Evolutionary conservation across 2,329 filamentous ascomycete species (phyloP), one percentile per base, ranked within the genome.

Genomic region (Madurella mycetomatis): DNA sequence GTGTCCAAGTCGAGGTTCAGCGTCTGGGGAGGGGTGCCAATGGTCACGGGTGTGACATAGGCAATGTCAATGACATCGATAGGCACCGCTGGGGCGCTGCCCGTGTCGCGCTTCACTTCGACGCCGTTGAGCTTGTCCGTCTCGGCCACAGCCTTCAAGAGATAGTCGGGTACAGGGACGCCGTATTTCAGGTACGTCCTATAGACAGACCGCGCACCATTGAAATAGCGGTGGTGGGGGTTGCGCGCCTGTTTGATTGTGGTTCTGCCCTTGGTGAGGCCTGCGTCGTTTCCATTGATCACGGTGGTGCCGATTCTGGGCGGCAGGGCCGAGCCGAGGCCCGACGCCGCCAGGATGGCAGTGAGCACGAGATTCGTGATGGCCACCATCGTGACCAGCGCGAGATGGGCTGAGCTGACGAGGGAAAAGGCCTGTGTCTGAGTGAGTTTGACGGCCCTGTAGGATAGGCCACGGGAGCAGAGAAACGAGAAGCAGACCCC

Each of bases 181-280:
- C 69, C 69, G 51, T 68, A 73, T 62, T 75, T 75, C 49, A 65
- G 63, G 62, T 74, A 74, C 25, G 69, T 67, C 56, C 68, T 66
- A 63, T 69, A 68, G 34, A 72, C 64, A 2, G 68, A 67, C 15
- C 66, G 59, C 34, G 67, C 65, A 9, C 72, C 71, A 55, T 66
- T 64, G 63, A 63, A 59, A 37, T 50, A 51, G 52, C 61, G 67
- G 52, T 69, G 62, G 50, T 61, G 42, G 15, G 58, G 56, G 57
- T 69, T 71, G 57, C 63, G 65, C 43, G 69, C 64, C 55, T 73
- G 71, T 40, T 68, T 62, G 18, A 73, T 61, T 2, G 66, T 65
- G 51, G 64, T 45, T 17, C 51, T 55, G 42, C 63, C 60, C 19
- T 18, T 30, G 19, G 39, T 40, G 17, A 41, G 15, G 43, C 4